A percentile compares a stretch with the other conserved stretches of the same genome.
Evolutionary conservation across 1,284 basidiomycete species (phyloP).

Genomic region (Trametes pubescens): DNA sequence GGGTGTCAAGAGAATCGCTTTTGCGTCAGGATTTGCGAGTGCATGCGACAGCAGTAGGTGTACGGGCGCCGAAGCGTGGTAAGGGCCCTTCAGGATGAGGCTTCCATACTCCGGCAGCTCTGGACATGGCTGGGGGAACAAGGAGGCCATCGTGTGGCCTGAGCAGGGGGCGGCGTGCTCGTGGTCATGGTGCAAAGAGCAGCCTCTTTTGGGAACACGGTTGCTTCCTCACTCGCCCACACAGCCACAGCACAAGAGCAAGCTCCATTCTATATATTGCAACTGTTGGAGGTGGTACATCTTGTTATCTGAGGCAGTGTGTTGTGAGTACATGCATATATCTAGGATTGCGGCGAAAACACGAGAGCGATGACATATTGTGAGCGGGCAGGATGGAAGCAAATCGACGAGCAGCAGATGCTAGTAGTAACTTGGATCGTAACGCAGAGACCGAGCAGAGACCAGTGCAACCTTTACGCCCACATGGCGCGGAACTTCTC

Average conservation of each 20-base stretch:
- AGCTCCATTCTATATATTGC: background rate
- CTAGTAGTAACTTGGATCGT: background rate
- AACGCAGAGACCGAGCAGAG: background rate
- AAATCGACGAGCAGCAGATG: background rate
- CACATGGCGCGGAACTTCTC: constrained; percentile 53
- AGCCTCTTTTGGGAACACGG: background rate
- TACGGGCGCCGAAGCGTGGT: constrained; percentile 49
- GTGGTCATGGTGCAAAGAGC: background rate
- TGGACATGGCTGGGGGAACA: constrained; percentile 39
- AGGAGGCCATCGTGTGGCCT: constrained; percentile 31
- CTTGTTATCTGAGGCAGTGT: background rate
- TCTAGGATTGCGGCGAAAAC: background rate
- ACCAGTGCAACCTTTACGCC: constrained; percentile 39
- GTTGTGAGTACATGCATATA: background rate
- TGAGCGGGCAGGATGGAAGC: background rate
- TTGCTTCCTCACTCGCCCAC: background rate
- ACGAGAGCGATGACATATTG: background rate
- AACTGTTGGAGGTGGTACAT: background rate
- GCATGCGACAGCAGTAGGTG: constrained; percentile 57
- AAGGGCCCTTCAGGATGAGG: constrained; percentile 46
- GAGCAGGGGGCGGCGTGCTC: background rate
- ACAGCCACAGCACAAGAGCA: constrained; percentile 2
- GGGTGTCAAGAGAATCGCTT: constrained; percentile 61
- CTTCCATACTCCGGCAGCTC: constrained; percentile 43
- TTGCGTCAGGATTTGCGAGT: constrained; percentile 43